Base-by-base conservation (phyloP, 2,329 filamentous ascomycete species). In the Sporothrix globosa region DNA sequence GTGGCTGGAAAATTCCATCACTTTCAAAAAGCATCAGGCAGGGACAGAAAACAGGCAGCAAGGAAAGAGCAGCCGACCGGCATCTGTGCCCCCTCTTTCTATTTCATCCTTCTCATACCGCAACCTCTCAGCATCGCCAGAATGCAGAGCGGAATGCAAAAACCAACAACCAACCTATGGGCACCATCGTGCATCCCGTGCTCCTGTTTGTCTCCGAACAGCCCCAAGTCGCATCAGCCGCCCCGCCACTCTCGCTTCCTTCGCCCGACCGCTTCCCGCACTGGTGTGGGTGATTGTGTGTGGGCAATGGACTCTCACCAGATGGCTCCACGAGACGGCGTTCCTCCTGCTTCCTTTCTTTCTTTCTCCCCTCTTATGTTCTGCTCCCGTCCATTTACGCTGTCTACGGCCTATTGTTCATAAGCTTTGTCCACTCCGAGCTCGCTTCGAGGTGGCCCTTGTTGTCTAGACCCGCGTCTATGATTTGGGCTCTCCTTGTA, bases 261-360 rank as follows among this genome's bases (percentile, higher is more conserved):
- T 39, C 11, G 63, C 63, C 63, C 46, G 63, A 66, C 63, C 17
- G 61, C 46, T 52, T 65, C 60, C 61, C 61, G 61, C 61, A 34
- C 44, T 39, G n/a, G 27, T 66, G 48, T 54, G 52, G 11, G 21
- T 65, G 44, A 21, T 21, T 24, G 39, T n/a, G 56, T 60, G 39
- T 61, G 39, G 41, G 5, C 30, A 60, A 7, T 9, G 4, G 44
- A 65, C 58, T 39, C 39, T 63, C 6, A 27, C 56, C 13, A 44
- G 41, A 65, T 6, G 34, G 34, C 34, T 34, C 34, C 7, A 34
- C 34, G 34, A 34, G 7, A 9, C 5, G 34, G 34, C 34, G 34
- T 34, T 34, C 34, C 30, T 34, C 6, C 30, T 34, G 30, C 30
- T 34, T 34, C 30, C 34, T 34, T 54, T 30, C 24, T 19, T 10